A percentile compares a stretch with the other conserved stretches of the same genome.
These are phyloP conservation scores for Candida chilensis DNA, from an alignment of 805 yeast genomes.

Conservation along the genomic window DNA sequence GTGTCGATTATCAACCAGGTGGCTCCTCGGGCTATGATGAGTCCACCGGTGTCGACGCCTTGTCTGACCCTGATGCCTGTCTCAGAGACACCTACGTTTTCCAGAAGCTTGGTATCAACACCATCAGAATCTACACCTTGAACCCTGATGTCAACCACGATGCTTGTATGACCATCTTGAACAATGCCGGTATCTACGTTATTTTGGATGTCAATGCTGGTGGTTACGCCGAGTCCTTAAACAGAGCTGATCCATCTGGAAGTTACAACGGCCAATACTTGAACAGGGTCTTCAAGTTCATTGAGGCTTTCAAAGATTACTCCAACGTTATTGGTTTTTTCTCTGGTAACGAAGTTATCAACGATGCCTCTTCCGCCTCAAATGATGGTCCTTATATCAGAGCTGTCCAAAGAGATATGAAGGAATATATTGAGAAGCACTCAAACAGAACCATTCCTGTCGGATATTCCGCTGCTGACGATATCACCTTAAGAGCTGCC, in stretches of 20 bases:
- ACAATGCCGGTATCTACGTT: conserved; percentile 87
- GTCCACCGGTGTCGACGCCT: conserved; percentile 43
- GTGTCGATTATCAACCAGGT: conserved; percentile 91
- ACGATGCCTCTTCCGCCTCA: conserved; percentile 53
- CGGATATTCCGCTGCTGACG: conserved; percentile 95
- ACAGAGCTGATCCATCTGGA: conserved; percentile 61
- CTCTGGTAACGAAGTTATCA: conserved; percentile 88
- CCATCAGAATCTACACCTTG: conserved; percentile 73
- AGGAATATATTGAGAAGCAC: conserved; percentile 62
- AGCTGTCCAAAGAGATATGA: conserved; percentile 90
- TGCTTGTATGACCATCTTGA: conserved; percentile 83
- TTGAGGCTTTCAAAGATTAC: conserved; percentile 76
- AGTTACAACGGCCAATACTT: conserved; percentile 67
- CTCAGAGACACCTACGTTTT: conserved; percentile 73
- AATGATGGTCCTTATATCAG: conserved; percentile 73
- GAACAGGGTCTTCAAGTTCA: conserved; percentile 72
- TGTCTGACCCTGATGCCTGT: conserved; percentile 62
- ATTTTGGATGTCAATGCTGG: conserved; percentile 82
- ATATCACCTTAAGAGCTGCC: conserved; percentile 55
- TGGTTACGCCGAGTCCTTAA: conserved; percentile 50
- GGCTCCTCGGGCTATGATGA: conserved; percentile 61
- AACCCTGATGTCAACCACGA: conserved; percentile 85
- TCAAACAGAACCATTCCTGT: conserved; percentile 77
- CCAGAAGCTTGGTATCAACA: conserved; percentile 77
- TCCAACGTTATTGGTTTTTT: conserved; percentile 84